Evolutionary conservation across 2,329 filamentous ascomycete genomes (phyloP).

Genomic region (Pestalotiopsis fici): DNA sequence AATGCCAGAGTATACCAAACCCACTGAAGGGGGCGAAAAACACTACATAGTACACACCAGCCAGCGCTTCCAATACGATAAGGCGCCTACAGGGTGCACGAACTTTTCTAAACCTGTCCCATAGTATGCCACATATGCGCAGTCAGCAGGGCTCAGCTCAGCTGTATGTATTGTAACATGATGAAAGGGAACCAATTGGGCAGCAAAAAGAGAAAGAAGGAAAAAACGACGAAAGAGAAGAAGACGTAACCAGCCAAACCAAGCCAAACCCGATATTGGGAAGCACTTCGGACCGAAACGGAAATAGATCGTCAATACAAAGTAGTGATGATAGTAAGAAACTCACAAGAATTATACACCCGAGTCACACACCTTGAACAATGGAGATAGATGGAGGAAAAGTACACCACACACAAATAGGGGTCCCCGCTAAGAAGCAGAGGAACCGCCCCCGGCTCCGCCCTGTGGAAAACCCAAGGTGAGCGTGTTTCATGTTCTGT

Average conservation of each 20-base stretch:
- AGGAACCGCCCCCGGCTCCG: not conserved
- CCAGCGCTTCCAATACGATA: not conserved
- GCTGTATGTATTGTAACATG: not conserved
- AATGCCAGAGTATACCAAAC: not conserved
- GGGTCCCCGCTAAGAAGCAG: not conserved
- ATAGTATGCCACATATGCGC: not conserved
- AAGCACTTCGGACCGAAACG: not conserved
- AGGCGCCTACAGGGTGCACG: not conserved
- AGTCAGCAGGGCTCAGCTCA: not conserved
- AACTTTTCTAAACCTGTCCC: not conserved
- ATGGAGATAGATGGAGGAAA: not conserved
- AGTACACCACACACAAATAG: not conserved
- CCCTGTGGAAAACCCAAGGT: not conserved
- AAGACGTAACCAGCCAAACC: not conserved
- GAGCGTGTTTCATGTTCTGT: slow-evolving; percentile 7
- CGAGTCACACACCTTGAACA: not conserved
- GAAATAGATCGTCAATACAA: not conserved
- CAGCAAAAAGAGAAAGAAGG: not conserved
- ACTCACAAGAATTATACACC: not conserved
- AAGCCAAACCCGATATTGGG: not conserved
- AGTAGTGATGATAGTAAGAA: not conserved
- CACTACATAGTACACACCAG: not conserved
- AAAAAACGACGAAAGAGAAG: not conserved
- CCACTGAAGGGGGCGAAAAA: not conserved
- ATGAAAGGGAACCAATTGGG: too few species aligned